Conservation (phyloP, 106 monocot species). For the Acanthochlamys bracteata region DNA sequence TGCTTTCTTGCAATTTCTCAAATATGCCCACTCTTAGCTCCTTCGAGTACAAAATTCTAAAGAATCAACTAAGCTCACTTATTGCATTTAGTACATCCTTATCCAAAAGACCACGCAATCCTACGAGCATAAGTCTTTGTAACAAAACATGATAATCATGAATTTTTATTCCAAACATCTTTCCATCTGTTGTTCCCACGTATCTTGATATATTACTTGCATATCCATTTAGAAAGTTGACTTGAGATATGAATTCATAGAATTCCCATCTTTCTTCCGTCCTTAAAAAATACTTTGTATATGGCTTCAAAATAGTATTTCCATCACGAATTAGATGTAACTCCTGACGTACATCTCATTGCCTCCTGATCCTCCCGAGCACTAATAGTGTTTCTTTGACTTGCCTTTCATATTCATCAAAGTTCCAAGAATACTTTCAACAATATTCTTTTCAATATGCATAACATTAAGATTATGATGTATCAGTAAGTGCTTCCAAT, state of each 20-base stretch:
- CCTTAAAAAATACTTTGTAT: not conserved
- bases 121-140: not conserved
- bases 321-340: not conserved
- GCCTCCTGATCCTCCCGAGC: conserved; percentile 1
- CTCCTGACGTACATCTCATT: conserved; percentile 1
- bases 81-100: not conserved
- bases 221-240: not conserved
- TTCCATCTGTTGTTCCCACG: not conserved
- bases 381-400: conserved; percentile 2
- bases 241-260: not conserved
- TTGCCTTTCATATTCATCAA: conserved; percentile 9
- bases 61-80: conserved; percentile 5
- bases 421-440: conserved; percentile 3
- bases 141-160: conserved; percentile 18
- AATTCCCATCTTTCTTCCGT: not conserved
- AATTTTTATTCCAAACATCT: conserved; percentile 1
- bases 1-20: conserved; percentile 4
- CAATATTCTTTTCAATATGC: conserved; percentile 10
- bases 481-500: conserved; percentile 1
- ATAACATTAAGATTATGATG: conserved; percentile 14
- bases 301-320: not conserved
- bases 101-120: not conserved
- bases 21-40: not conserved
- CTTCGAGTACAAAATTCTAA: conserved; percentile 10
- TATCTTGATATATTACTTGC: not conserved